Evolutionary conservation across 768 basidiomycete species (phyloP), one percentile per base, ranked within the genome.

Genomic region (Phallus indusiatus): DNA sequence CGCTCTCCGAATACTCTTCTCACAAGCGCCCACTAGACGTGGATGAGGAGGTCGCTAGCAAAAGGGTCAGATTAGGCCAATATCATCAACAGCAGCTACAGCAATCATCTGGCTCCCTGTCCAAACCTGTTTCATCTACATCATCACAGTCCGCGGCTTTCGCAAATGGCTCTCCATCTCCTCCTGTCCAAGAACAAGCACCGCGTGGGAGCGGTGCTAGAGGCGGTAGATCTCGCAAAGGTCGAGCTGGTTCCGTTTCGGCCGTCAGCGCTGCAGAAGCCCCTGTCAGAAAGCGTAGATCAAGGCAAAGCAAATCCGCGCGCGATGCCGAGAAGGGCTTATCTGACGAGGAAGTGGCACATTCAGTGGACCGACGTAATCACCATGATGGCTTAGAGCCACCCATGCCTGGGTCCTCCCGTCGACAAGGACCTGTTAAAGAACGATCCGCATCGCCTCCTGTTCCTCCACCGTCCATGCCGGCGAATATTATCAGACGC

Each of bases 401-500:
- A 10, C 12, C 55, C 20, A 47, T 54, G 16, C 7, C 55, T 11
- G 37, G 18, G n/a, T 21, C 37, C 55, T 47, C 37, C 7, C 12
- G 34, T 47, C 55, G 17, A 18, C 34, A 10, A 5, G 14, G 37
- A 1, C 24, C 55, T 20, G 10, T 42, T n/a, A 37, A 24, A 16
- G 10, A 37, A n/a, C 34, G 55, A 12, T 21, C 37, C 20, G 11
- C 21, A n/a, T 35, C 55, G 12, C 55, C 55, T 21, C 55, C 55
- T 24, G 42, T 56, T 24, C 55, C 55, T 14, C 55, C 55, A 7
- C 55, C 55, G 17, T 46, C 36, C 10, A 47, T 56, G 55, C 55
- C 55, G 16, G 4, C 35, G 5, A 56, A 56, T 47, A 46, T 21
- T 20, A 16, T 56, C 11, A 37, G 55, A 21, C n/a, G 20, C 16